Evolutionary conservation across 345 rosid genomes (phyloP).

Genomic region (Eucalyptus urophylla): DNA sequence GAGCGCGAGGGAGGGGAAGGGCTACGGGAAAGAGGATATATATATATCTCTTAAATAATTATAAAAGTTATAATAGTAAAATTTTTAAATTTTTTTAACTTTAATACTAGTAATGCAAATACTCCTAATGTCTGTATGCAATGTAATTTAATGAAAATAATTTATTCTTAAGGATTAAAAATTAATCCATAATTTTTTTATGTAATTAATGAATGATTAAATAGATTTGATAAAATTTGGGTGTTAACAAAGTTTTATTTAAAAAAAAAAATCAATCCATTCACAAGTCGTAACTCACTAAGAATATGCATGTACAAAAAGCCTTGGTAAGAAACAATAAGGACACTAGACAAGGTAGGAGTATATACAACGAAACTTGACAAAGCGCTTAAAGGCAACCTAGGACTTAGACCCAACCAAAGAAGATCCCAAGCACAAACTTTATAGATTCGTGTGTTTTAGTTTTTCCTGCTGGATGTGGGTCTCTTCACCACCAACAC

Average conservation of each 20-base stretch:
- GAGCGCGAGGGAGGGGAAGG: too few relatives aligned
- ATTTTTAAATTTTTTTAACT: too few relatives aligned
- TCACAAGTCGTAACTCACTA: background rate
- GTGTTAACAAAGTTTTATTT: rapidly evolving
- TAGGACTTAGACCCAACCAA: background rate
- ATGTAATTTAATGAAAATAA: too few relatives aligned
- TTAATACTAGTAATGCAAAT: too few relatives aligned
- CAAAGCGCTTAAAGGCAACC: background rate
- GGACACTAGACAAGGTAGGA: background rate
- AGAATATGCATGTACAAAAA: background rate
- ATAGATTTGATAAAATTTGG: rapidly evolving
- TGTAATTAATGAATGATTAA: too few relatives aligned
- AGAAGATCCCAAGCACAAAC: background rate
- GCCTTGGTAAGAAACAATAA: background rate
- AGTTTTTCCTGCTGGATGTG: background rate
- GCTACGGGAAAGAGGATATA: too few relatives aligned
- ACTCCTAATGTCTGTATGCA: rapidly evolving
- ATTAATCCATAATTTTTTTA: too few relatives aligned
- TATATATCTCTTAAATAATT: too few relatives aligned
- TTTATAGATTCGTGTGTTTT: background rate
- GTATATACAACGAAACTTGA: background rate
- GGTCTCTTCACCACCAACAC: conserved; percentile 46
- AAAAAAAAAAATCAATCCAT: background rate
- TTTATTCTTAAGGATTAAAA: too few relatives aligned
- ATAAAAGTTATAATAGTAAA: too few relatives aligned